These are phyloP conservation scores for Aspergillus ostianus DNA, from an alignment of 495 filamentous ascomycete genomes.

Conservation along the genomic window DNA sequence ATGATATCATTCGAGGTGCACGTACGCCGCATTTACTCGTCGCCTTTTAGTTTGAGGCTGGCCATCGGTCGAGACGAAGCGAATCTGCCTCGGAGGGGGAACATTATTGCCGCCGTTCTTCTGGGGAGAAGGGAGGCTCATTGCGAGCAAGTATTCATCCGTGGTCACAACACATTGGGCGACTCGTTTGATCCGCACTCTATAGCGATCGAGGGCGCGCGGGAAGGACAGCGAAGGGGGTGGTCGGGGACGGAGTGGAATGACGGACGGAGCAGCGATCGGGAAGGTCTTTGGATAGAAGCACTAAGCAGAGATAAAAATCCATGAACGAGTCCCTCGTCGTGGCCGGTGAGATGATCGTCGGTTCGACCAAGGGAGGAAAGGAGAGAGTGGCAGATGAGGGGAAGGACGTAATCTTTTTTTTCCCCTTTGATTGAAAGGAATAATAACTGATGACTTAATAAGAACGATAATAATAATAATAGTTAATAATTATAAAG, in stretches of 20 bases:
- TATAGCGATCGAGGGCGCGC: conserved; percentile 12
- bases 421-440: neutral
- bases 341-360: conserved; percentile 14
- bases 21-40: conserved; percentile 79
- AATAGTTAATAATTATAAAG: too few relatives aligned
- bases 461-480: neutral
- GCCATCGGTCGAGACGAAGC: conserved; percentile 79
- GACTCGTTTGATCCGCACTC: conserved; percentile 11
- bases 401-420: conserved; percentile 3
- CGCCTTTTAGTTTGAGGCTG: conserved; percentile 77
- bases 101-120: conserved; percentile 40
- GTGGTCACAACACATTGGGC: conserved; percentile 43
- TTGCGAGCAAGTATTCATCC: conserved; percentile 44
- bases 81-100: conserved; percentile 53
- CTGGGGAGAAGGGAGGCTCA: conserved; percentile 46
- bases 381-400: conserved; percentile 3
- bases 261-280: neutral
- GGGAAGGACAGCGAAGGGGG: neutral
- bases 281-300: neutral
- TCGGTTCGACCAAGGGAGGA: conserved; percentile 9
- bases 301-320: neutral
- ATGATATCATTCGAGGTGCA: conserved; percentile 20
- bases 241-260: neutral
- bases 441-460: neutral
- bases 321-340: conserved; percentile 11